These are phyloP conservation scores for Fusarium globosum DNA, from an alignment of 2,329 filamentous ascomycete genomes.

Conservation along the genomic window DNA sequence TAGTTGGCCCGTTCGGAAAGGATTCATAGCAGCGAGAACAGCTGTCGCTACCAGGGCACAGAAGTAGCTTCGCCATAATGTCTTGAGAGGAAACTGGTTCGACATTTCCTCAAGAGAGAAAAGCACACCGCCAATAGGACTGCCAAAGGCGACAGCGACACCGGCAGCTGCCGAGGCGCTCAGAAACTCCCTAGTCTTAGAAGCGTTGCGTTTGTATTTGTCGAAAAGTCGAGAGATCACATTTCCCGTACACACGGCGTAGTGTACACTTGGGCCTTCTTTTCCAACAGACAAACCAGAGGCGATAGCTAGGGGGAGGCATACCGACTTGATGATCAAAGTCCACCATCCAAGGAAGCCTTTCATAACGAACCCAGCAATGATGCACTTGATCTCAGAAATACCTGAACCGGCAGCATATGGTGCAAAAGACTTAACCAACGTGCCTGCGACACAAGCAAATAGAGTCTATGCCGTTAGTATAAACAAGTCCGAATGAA, in stretches of 20 bases:
- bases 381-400: conserved; percentile 99
- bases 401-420: conserved; percentile 98
- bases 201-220: conserved; percentile 91
- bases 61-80: conserved; percentile 97
- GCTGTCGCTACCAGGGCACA: conserved; percentile 95
- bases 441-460: conserved; percentile 80
- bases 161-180: conserved; percentile 95
- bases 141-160: conserved; percentile 96
- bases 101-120: conserved; percentile 99
- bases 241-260: conserved; percentile 96
- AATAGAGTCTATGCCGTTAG: conserved; percentile 71
- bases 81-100: conserved; percentile 95
- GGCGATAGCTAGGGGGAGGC: conserved; percentile 89
- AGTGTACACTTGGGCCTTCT: conserved; percentile 98
- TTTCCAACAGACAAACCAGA: conserved; percentile 96
- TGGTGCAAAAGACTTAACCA: conserved; percentile 92
- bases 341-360: conserved; percentile 94
- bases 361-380: conserved; percentile 99
- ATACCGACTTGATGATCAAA: conserved; percentile 91
- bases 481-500: neutral
- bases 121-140: conserved; percentile 94
- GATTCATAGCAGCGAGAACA: conserved; percentile 94
- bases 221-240: conserved; percentile 93
- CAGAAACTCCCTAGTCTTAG: conserved; percentile 93
- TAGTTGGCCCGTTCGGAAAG: conserved; percentile 94